Conservation (phyloP, 129 eudicot species). For the Tanacetum coccineum region DNA sequence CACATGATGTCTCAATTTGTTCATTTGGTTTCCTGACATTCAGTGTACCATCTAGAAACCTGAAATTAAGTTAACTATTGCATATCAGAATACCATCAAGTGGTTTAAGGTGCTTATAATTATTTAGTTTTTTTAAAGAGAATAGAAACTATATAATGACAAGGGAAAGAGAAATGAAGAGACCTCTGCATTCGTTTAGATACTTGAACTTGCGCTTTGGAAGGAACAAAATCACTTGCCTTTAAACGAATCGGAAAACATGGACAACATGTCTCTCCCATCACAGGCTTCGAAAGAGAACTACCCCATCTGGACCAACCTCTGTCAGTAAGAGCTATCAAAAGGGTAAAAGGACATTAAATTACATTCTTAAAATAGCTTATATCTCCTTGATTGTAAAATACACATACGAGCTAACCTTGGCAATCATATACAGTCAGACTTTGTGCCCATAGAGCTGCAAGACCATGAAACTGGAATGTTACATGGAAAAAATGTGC, state of each 20-base stretch:
- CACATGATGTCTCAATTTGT: conserved; percentile 34
- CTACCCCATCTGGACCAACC: conserved; percentile 98
- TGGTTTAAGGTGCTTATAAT: no score
- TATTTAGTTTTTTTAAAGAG: no score
- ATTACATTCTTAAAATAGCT: background rate
- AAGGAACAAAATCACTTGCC: conserved; percentile 73
- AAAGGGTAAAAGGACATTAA: conserved; percentile 9
- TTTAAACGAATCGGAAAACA: conserved; percentile 83
- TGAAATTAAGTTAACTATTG: conserved; percentile 25
- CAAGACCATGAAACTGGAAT: background rate
- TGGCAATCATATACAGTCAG: background rate
- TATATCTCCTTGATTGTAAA: background rate
- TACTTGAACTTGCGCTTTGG: conserved; percentile 77
- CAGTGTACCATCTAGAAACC: conserved; percentile 63
- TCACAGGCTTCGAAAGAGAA: conserved; percentile 82
- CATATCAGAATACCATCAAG: no score
- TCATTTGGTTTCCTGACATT: conserved; percentile 35
- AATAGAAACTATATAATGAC: background rate
- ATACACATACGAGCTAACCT: conserved; percentile 17
- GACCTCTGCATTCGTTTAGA: conserved; percentile 75
- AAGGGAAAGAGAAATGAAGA: background rate
- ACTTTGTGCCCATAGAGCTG: background rate
- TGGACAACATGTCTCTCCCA: conserved; percentile 93
- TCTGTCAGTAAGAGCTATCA: conserved; percentile 86
- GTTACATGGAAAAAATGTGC: background rate